A percentile compares a stretch with the other conserved stretches of the same genome.
These are phyloP conservation scores for Quercus mongolica DNA, from an alignment of 306 rosid genomes.

Conservation along the genomic window DNA sequence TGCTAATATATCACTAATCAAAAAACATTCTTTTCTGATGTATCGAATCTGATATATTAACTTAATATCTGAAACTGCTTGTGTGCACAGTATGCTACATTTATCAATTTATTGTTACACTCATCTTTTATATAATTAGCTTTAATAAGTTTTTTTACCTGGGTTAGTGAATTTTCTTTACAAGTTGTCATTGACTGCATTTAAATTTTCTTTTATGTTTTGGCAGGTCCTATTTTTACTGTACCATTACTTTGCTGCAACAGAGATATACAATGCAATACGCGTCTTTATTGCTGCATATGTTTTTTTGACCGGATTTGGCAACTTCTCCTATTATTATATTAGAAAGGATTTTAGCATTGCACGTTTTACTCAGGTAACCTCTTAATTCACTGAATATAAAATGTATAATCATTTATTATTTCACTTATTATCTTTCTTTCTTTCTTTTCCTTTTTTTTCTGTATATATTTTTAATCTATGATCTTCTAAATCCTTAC, in stretches of 20 bases:
- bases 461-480: not conserved
- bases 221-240: slow-evolving; percentile 88
- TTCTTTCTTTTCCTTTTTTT: not conserved
- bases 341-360: slow-evolving; percentile 90
- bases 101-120: slow-evolving; percentile 1
- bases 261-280: slow-evolving; percentile 95
- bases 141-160: not conserved
- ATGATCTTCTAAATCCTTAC: slow-evolving; percentile 9
- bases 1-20: not conserved
- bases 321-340: slow-evolving; percentile 96
- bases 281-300: slow-evolving; percentile 97
- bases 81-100: slow-evolving; percentile 1
- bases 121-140: not conserved
- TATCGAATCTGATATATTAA: not conserved
- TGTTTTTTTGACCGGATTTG: slow-evolving; percentile 99
- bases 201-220: slow-evolving; percentile 15
- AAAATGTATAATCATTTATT: not conserved
- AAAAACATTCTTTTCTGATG: too few species aligned
- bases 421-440: not conserved
- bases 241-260: slow-evolving; percentile 97
- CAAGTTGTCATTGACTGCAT: slow-evolving; percentile 1
- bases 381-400: not conserved
- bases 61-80: slow-evolving; percentile 2
- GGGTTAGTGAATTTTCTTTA: not conserved
- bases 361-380: slow-evolving; percentile 93